Evolutionary conservation across 768 basidiomycete genomes (phyloP), one percentile per base, ranked within the genome.

Genomic region (Boletus tomentosulus): DNA sequence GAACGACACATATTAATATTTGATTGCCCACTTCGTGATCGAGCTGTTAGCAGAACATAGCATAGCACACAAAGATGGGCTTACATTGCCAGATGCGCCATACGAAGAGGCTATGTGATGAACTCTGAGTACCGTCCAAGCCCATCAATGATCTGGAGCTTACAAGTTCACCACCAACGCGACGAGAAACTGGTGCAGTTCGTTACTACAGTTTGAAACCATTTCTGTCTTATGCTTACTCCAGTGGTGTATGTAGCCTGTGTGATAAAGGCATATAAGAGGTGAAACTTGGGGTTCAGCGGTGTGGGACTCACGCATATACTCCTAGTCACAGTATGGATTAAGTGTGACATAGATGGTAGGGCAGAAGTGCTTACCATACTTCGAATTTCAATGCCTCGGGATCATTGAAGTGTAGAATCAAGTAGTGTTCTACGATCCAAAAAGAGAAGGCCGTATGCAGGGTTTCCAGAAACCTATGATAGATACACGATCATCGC

Each of bases 31-130:
- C 61, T 63, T 42, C 25, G 9, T 15, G 27, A 11, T 15, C 11
- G 13, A 16, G 16, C 1, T 15, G 16, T 57, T 7, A 49, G 46
- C 2, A 37, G 16, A 16, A 7, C 16, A n/a, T 8, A 1, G 1
- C 25, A 38, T 4, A 28, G 19, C 19, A 2, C 11, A 35, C 30
- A 1, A 22, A 19, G n/a, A 22, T 24, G 30, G 9, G 31, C 61
- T 54, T 46, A 62, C 61, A 24, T 47, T 54, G 54, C 57, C 57
- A 55, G 19, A 62, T 53, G 19, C 61, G 61, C 61, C 61, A 62
- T 28, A 62, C 31, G 27, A 59, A 62, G 38, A 46, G 59, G 10
- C 61, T 62, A 43, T 22, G 33, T 15, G 44, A 22, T 6, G n/a
- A 16, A 27, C 6, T 4, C 2, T 55, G 11, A 46, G 34, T n/a